Percentiles rank a stretch among this genome's conserved stretches.
phyloP scores from a whole-genome alignment of 441 rosid genomes.

The Eutrema salsugineum region DNA sequence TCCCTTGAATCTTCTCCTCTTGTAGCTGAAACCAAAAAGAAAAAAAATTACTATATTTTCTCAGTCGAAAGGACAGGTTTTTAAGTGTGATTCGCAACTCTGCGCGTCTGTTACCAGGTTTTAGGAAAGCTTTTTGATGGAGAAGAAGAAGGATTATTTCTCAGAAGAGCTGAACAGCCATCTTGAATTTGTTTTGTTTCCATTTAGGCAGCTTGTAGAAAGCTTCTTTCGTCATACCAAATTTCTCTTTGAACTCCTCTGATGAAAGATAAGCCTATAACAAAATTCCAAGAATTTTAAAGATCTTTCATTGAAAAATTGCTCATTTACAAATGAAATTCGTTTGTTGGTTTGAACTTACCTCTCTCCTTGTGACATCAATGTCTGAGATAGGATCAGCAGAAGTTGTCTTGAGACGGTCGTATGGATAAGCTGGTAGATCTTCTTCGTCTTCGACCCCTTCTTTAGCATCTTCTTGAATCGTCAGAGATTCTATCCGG shows the following conservation, averaged over 20 bases:
- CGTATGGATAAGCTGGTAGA: conserved; percentile 66
- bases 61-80: background rate
- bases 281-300: conserved; percentile 1
- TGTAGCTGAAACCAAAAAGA: conserved; percentile 35
- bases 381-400: conserved; percentile 71
- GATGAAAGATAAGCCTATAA: conserved; percentile 82
- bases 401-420: conserved; percentile 70
- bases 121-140: background rate
- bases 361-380: conserved; percentile 96
- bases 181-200: conserved; percentile 97
- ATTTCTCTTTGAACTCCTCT: conserved; percentile 87
- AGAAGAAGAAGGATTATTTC: conserved; percentile 25
- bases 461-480: conserved; percentile 87
- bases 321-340: background rate
- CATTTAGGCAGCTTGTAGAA: conserved; percentile 94
- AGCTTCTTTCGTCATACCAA: conserved; percentile 80
- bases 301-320: background rate
- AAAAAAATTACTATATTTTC: conserved; percentile 6
- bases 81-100: background rate
- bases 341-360: conserved; percentile 8
- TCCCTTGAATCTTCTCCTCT: conserved; percentile 48
- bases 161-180: conserved; percentile 90
- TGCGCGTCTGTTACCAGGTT: conserved; percentile 23
- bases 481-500: conserved; percentile 78
- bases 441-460: conserved; percentile 93